Percentiles rank a stretch among this genome's conserved stretches.
Conservation (phyloP, 1,284 basidiomycete genomes). For the Cronartium ribicola region DNA sequence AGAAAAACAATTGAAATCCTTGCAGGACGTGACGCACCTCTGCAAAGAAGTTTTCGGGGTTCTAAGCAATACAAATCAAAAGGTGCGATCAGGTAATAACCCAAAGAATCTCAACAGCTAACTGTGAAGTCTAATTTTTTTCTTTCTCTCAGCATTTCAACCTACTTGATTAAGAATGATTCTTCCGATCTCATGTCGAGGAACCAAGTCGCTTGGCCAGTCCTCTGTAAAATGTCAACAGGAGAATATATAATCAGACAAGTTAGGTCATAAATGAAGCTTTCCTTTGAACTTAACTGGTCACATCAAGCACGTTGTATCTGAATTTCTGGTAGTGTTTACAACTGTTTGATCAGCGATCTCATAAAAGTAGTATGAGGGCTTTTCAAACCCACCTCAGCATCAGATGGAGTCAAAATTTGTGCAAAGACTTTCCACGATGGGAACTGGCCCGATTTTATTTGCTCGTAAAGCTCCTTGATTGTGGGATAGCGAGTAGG, state of each 20-base stretch:
- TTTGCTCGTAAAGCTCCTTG: conserved; percentile 70
- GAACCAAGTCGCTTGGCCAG: conserved; percentile 44
- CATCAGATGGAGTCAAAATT: conserved; percentile 83
- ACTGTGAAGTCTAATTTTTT: not conserved
- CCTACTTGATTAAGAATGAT: conserved; percentile 12
- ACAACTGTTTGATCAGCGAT: no score
- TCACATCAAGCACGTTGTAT: conserved; percentile 1
- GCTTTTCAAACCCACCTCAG: conserved; percentile 82
- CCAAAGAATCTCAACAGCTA: conserved; percentile 68
- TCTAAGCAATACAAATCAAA: not conserved
- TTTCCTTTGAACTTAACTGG: not conserved
- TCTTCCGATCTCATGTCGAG: conserved; percentile 11
- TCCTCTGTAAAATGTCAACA: conserved; percentile 52
- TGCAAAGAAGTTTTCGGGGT: conserved; percentile 28
- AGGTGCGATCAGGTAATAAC: not conserved
- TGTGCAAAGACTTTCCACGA: conserved; percentile 73
- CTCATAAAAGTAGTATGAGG: no score
- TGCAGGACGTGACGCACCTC: conserved; percentile 7
- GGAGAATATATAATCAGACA: not conserved
- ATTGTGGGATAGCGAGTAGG: not conserved
- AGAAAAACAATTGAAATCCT: not conserved
- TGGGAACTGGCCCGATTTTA: conserved; percentile 71
- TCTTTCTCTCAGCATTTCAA: not conserved
- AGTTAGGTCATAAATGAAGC: not conserved
- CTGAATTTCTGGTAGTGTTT: no score